These are phyloP conservation scores for Meira nashicola DNA, from an alignment of 1,284 basidiomycete species.

Conservation along the genomic window DNA sequence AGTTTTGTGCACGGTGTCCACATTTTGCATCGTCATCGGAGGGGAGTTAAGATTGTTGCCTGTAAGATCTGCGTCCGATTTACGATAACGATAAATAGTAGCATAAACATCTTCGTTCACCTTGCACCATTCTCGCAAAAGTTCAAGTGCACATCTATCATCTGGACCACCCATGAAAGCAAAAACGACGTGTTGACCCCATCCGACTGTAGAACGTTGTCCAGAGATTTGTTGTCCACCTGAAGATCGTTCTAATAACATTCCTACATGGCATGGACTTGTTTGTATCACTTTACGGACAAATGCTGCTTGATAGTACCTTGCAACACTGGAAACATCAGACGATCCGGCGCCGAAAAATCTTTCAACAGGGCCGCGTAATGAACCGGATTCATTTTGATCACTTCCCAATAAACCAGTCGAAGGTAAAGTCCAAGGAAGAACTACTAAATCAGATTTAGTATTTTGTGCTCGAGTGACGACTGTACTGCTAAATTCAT, in stretches of 20 bases:
- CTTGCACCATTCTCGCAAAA: constrained; percentile 26
- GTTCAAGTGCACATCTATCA: constrained; percentile 70
- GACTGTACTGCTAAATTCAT: constrained; percentile 69
- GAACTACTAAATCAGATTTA: constrained; percentile 68
- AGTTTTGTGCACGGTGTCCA: constrained; percentile 19
- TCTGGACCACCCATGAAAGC: constrained; percentile 90
- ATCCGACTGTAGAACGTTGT: constrained; percentile 32
- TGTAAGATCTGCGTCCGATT: constrained; percentile 26
- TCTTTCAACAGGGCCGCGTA: constrained; percentile 32
- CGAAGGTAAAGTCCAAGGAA: constrained; percentile 68
- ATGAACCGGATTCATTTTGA: constrained; percentile 13
- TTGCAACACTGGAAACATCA: constrained; percentile 26
- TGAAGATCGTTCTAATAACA: constrained; percentile 71
- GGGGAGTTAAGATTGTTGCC: constrained; percentile 26
- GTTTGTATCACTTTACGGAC: constrained; percentile 72
- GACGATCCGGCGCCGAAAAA: constrained; percentile 32
- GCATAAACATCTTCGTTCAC: constrained; percentile 29
- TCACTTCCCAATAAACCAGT: neutral
- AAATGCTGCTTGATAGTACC: constrained; percentile 59
- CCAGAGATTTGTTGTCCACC: constrained; percentile 47
- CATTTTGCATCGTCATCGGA: constrained; percentile 41
- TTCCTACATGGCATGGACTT: constrained; percentile 59
- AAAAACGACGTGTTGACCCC: constrained; percentile 65
- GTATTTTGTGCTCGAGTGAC: constrained; percentile 62
- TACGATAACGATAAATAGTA: constrained; percentile 28